Base-by-base conservation (phyloP, 1,284 basidiomycete genomes). In the Sparassis latifolia region DNA sequence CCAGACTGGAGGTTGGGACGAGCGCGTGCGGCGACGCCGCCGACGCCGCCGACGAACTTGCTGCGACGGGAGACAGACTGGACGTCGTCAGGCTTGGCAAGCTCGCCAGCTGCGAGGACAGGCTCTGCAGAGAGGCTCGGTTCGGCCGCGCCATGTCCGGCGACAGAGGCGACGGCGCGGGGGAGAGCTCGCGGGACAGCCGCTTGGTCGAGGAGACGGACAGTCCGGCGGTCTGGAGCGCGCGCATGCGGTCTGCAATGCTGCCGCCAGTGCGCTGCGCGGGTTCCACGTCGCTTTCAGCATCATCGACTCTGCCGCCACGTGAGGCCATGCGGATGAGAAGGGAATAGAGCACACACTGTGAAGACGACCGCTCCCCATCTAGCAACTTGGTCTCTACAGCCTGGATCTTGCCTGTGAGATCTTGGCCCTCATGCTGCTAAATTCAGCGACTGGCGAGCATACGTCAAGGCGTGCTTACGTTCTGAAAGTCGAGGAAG, bases 201-300 rank as follows among this genome's bases (percentile, higher is more conserved):
- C 76, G 75, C 60, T 83, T 84, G 5, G 55, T 60, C 1, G 65
- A 59, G n/a, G 72, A 68, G 30, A 80, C 72, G 2, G 71, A 68
- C 46, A 89, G 60, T 4, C 86, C 86, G 47, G 77, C 79, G 54
- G 77, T 76, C 61, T 82, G 75, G 20, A 89, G 66, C 20, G 82
- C 77, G 53, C 73, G 77, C 62, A 87, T 72, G 48, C 86, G 80
- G 68, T 88, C 86, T 41, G 82, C 82, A 52, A 89, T 86, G 44
- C 75, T 79, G 4, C 70, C 75, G n/a, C 74, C 74, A 1, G 37
- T n/a, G 1, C 56, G 74, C 51, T 57, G 72, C 42, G 70, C 68
- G 3, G 68, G 57, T 27, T n/a, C n/a, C n/a, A n/a, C n/a, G n/a
- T n/a, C n/a, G n/a, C n/a, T n/a, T n/a, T n/a, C n/a, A n/a, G n/a